Percentiles rank a stretch among this genome's conserved stretches.
These are phyloP conservation scores for Carex littledalei DNA, from an alignment of 176 grass and related monocot species.

Conservation along the genomic window DNA sequence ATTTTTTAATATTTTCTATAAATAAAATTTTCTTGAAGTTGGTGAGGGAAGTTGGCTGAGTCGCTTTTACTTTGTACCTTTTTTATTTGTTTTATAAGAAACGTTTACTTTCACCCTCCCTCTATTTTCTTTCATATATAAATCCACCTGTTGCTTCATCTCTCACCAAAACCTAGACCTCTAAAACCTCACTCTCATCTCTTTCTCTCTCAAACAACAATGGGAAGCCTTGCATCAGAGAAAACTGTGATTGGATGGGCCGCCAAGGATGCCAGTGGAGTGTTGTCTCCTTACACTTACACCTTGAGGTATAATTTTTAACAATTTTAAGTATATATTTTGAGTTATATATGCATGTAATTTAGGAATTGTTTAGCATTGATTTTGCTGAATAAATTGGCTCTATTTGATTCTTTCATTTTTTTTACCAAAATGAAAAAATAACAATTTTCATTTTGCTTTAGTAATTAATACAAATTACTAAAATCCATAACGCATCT, in stretches of 20 bases:
- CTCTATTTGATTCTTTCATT: not conserved
- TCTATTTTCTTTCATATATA: not conserved
- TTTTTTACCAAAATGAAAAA: too few species aligned
- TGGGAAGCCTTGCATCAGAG: constrained; percentile 69
- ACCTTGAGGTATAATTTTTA: constrained; percentile 48
- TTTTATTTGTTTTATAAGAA: too few species aligned
- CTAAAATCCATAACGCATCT: too few species aligned
- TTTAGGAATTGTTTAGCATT: not conserved
- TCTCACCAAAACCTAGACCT: not conserved
- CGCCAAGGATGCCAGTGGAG: constrained; percentile 59
- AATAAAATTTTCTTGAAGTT: too few species aligned
- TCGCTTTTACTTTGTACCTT: too few species aligned
- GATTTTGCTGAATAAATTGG: not conserved
- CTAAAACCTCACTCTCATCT: not conserved
- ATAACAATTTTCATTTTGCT: not conserved
- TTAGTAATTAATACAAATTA: not conserved
- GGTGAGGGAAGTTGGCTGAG: too few species aligned
- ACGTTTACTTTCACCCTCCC: too few species aligned
- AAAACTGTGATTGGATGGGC: constrained; percentile 69
- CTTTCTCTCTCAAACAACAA: constrained; percentile 2
- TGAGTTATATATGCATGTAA: not conserved
- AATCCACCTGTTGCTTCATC: not conserved
- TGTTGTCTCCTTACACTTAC: constrained; percentile 85
- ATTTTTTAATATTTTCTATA: too few species aligned
- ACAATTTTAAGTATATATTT: not conserved